Conservation (phyloP, 169 alveolate genomes). For the Besnoitia besnoiti region DNA sequence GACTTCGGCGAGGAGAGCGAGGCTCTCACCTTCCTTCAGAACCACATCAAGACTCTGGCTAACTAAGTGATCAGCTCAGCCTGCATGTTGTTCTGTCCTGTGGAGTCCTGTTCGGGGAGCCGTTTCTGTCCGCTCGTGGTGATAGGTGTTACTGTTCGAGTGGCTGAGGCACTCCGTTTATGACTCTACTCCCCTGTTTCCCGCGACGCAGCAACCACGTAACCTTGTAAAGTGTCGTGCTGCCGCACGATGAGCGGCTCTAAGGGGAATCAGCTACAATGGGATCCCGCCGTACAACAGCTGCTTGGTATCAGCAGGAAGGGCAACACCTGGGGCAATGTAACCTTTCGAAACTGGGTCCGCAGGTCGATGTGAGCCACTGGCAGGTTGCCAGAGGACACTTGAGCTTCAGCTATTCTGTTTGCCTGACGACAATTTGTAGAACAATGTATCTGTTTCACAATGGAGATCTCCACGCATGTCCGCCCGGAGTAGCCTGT, state of each 20-base stretch:
- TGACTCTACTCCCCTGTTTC: not conserved
- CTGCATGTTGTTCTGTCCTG: not conserved
- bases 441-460: too few relatives aligned
- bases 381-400: too few relatives aligned
- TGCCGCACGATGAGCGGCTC: not conserved
- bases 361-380: too few relatives aligned
- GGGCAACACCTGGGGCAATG: too few relatives aligned
- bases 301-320: too few relatives aligned
- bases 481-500: too few relatives aligned
- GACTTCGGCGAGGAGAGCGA: constrained; percentile 96
- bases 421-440: too few relatives aligned
- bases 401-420: too few relatives aligned
- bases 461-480: too few relatives aligned
- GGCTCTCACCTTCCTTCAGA: constrained; percentile 89
- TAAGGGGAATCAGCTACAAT: too few relatives aligned
- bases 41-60: constrained; percentile 79
- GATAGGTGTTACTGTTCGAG: not conserved
- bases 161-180: not conserved
- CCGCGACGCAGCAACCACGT: not conserved
- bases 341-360: too few relatives aligned
- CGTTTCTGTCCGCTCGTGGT: not conserved
- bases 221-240: not conserved
- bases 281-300: too few relatives aligned
- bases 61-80: not conserved
- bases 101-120: not conserved